Percentiles rank a stretch among this genome's conserved stretches.
Evolutionary conservation across 441 rosid genomes (phyloP).

Genomic region (Rhodomyrtus psidioides): DNA sequence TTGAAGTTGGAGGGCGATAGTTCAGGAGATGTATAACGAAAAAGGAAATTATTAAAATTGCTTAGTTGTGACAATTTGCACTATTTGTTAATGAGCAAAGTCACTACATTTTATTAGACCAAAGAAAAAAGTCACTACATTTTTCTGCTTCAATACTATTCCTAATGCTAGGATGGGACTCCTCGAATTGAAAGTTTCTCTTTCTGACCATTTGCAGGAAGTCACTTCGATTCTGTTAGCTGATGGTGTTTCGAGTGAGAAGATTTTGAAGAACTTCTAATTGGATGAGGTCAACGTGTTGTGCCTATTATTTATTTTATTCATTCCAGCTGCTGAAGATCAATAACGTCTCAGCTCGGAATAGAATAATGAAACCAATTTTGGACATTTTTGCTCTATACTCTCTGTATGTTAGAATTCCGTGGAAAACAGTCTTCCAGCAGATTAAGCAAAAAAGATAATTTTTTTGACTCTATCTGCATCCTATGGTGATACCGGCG

Average conservation of each 20-base stretch:
- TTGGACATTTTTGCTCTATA: constrained; percentile 3
- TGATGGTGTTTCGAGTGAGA: constrained; percentile 68
- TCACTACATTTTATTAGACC: neutral
- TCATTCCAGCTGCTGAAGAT: constrained; percentile 12
- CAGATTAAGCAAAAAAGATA: neutral
- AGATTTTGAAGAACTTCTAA: constrained; percentile 78
- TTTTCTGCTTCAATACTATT: neutral
- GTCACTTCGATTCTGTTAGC: constrained; percentile 67
- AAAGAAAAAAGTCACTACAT: neutral
- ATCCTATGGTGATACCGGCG: neutral
- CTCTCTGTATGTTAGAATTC: neutral
- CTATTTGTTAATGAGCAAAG: neutral
- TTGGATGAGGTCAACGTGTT: constrained; percentile 11
- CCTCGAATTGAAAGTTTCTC: neutral
- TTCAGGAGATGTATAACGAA: neutral
- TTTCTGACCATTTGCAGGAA: constrained; percentile 48
- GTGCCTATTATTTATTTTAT: constrained; percentile 20
- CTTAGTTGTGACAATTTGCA: neutral
- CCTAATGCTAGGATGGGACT: neutral
- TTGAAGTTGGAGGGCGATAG: neutral
- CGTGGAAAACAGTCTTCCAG: neutral
- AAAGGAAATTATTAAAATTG: neutral
- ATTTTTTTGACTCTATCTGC: neutral
- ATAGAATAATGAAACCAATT: constrained; percentile 18
- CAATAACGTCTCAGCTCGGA: constrained; percentile 8